Evolutionary conservation across 2,329 filamentous ascomycete genomes (phyloP).

Genomic region (Apiospora kogelbergensis): DNA sequence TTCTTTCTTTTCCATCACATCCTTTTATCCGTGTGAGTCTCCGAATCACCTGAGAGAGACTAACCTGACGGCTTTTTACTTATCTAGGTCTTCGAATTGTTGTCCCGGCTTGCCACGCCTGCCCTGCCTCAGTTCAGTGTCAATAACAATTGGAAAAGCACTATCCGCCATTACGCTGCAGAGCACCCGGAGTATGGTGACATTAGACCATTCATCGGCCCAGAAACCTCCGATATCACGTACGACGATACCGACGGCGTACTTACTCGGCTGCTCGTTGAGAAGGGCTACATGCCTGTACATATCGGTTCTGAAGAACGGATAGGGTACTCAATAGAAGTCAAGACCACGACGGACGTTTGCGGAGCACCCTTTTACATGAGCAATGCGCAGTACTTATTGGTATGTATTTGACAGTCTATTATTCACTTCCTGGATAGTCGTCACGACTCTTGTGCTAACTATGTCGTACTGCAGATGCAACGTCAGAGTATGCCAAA

Average conservation of each 20-base stretch:
- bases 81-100: constrained; percentile 41
- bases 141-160: constrained; percentile 50
- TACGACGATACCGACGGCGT: constrained; percentile 38
- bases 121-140: constrained; percentile 34
- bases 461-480: constrained; percentile 23
- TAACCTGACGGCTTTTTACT: neutral
- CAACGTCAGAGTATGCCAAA: constrained; percentile 13
- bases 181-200: constrained; percentile 40
- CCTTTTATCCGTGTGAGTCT: neutral
- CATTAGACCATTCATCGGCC: constrained; percentile 37
- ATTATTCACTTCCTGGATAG: neutral
- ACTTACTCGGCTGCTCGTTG: constrained; percentile 35
- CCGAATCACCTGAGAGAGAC: neutral
- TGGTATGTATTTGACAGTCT: constrained; percentile 29
- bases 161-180: constrained; percentile 39
- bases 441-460: neutral
- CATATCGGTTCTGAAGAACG: constrained; percentile 11
- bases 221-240: constrained; percentile 47
- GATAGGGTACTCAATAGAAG: constrained; percentile 48
- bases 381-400: constrained; percentile 43
- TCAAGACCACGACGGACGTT: constrained; percentile 45
- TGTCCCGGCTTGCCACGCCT: constrained; percentile 29
- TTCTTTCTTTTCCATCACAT: neutral
- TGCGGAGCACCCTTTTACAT: constrained; percentile 45
- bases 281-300: constrained; percentile 36